phyloP scores from a whole-genome alignment of 2,329 filamentous ascomycete genomes.

The Ophiocordyceps camponoti-saundersi region DNA sequence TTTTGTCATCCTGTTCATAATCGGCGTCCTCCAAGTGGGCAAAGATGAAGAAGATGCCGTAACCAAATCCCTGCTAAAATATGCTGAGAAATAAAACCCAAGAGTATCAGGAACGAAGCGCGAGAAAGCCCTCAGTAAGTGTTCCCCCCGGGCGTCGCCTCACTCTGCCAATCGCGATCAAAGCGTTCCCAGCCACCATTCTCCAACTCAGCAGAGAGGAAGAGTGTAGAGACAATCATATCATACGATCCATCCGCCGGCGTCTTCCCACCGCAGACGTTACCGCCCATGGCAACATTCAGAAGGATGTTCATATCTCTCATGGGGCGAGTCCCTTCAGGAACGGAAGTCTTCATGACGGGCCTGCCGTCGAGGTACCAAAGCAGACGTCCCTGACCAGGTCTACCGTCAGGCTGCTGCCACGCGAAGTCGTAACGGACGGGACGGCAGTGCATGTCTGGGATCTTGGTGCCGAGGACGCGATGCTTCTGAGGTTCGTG shows the following conservation, averaged over 20 bases:
- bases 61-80: too few species aligned
- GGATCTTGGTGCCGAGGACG: conserved; percentile 31
- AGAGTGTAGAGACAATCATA: conserved; percentile 33
- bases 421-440: conserved; percentile 40
- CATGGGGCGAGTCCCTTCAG: conserved; percentile 32
- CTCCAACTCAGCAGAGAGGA: conserved; percentile 32
- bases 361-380: conserved; percentile 42
- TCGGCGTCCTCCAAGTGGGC: too few species aligned
- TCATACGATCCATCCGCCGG: conserved; percentile 38
- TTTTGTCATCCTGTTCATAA: too few species aligned
- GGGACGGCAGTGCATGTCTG: conserved; percentile 26
- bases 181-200: conserved; percentile 37
- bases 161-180: conserved; percentile 28
- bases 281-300: conserved; percentile 46
- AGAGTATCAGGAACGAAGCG: not conserved
- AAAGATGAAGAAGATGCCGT: too few species aligned
- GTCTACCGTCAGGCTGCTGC: conserved; percentile 26
- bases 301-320: conserved; percentile 38
- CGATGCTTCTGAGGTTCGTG: conserved; percentile 39
- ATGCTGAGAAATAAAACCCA: too few species aligned
- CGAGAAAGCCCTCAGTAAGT: conserved; percentile 10
- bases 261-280: conserved; percentile 33
- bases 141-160: conserved; percentile 10
- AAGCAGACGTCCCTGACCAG: conserved; percentile 28
- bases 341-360: conserved; percentile 39